Evolutionary conservation across 371 early-diverging fungal species (phyloP).

Genomic region (Smittium mucronatum): DNA sequence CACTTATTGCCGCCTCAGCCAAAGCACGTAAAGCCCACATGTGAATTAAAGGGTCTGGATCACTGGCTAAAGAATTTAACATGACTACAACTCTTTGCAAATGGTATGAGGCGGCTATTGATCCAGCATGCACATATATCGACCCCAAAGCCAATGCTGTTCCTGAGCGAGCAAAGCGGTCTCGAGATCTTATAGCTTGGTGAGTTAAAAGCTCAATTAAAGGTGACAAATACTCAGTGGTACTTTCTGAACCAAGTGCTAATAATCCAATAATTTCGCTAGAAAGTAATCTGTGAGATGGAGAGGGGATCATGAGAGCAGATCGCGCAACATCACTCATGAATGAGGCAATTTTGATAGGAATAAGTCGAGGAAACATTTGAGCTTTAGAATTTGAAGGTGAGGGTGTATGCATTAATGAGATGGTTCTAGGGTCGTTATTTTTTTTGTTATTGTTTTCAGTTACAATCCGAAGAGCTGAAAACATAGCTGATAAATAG

Average conservation of each 20-base stretch:
- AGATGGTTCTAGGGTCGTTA: background rate
- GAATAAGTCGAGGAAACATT: slow-evolving; percentile 7
- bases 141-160: slow-evolving; percentile 79
- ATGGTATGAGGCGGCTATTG: slow-evolving; percentile 74
- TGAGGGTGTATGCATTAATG: background rate
- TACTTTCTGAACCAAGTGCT: slow-evolving; percentile 55
- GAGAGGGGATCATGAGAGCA: slow-evolving; percentile 54
- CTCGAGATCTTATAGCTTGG: slow-evolving; percentile 77
- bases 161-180: slow-evolving; percentile 87
- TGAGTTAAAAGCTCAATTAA: slow-evolving; percentile 74
- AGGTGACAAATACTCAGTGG: slow-evolving; percentile 49
- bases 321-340: slow-evolving; percentile 34
- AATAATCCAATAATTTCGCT: slow-evolving; percentile 75
- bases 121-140: slow-evolving; percentile 77
- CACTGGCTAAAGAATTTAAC: slow-evolving; percentile 74
- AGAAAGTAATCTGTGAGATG: slow-evolving; percentile 57
- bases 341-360: slow-evolving; percentile 21
- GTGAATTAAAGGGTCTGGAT: slow-evolving; percentile 87
- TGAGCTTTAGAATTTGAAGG: background rate
- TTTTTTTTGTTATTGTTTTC: background rate
- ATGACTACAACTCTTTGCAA: slow-evolving; percentile 80
- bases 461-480: slow-evolving; percentile 8
- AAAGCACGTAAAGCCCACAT: slow-evolving; percentile 83
- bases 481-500: slow-evolving; percentile 46
- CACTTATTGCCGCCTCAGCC: slow-evolving; percentile 71